phyloP scores from a whole-genome alignment of 768 basidiomycete genomes.

The Auricularia cornea region DNA sequence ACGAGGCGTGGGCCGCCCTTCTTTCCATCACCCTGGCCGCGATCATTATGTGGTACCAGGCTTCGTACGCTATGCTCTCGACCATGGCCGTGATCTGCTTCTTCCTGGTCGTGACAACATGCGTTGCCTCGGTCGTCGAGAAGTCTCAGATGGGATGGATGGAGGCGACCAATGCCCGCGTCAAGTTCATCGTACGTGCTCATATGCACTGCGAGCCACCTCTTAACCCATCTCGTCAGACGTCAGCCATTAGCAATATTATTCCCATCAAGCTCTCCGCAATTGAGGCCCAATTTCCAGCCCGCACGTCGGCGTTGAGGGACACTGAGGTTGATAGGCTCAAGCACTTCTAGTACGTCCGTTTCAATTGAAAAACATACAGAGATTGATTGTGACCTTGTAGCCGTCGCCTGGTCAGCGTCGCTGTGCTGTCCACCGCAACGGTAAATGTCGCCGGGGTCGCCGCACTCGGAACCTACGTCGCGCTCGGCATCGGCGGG shows the following conservation, averaged over 20 bases:
- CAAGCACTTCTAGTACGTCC: background rate
- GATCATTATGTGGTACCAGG: slow-evolving; percentile 5
- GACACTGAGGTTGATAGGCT: background rate
- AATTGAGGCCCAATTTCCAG: background rate
- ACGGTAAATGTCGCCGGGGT: background rate
- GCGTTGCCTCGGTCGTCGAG: background rate
- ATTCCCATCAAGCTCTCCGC: background rate
- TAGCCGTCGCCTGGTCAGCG: background rate
- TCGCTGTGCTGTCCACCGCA: background rate
- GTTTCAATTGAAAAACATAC: too few species aligned
- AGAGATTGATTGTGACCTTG: background rate
- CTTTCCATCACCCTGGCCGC: slow-evolving; percentile 1
- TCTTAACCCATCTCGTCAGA: background rate
- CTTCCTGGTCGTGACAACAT: slow-evolving; percentile 1
- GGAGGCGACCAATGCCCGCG: background rate
- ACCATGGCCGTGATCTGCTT: background rate
- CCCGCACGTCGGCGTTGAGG: background rate
- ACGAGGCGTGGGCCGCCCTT: slow-evolving; percentile 3
- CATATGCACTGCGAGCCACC: background rate
- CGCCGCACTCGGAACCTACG: background rate
- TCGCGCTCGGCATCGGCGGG: background rate
- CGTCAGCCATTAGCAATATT: background rate
- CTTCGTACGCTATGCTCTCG: background rate
- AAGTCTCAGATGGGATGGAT: slow-evolving; percentile 3
- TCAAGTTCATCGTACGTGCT: slow-evolving; percentile 5